phyloP scores from a whole-genome alignment of 164 flowering plant species.

The Nelumbo lutea region DNA sequence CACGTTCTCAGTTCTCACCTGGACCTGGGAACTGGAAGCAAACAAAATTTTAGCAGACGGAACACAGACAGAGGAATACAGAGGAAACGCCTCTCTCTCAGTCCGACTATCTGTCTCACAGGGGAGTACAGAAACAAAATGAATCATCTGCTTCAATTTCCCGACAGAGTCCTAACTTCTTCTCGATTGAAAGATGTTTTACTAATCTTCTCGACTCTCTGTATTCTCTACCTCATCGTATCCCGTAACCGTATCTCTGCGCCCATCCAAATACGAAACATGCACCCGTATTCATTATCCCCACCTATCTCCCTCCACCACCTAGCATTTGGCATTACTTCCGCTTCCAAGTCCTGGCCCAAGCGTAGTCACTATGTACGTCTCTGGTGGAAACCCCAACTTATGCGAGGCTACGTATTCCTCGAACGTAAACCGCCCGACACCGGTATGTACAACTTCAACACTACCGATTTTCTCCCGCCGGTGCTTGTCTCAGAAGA shows the following conservation, averaged over 20 bases:
- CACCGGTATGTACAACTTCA: neutral
- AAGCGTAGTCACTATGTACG: conserved; percentile 39
- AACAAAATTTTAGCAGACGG: too few relatives aligned
- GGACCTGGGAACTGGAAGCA: too few relatives aligned
- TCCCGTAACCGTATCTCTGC: conserved; percentile 13
- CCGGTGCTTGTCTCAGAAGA: conserved; percentile 43
- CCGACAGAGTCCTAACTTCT: conserved; percentile 5
- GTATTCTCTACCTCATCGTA: conserved; percentile 18
- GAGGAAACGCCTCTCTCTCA: too few relatives aligned
- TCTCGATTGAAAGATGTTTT: conserved; percentile 25
- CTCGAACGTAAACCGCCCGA: conserved; percentile 35
- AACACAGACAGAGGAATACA: too few relatives aligned
- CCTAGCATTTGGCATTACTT: conserved; percentile 67
- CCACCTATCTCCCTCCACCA: conserved; percentile 38
- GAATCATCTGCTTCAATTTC: too few relatives aligned
- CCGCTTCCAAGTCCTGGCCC: conserved; percentile 45
- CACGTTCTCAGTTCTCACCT: too few relatives aligned
- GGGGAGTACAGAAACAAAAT: too few relatives aligned
- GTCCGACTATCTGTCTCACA: too few relatives aligned
- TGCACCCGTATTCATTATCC: conserved; percentile 3
- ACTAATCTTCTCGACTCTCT: conserved; percentile 27
- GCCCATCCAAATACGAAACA: conserved; percentile 10
- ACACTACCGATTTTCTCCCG: conserved; percentile 23
- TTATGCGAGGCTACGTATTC: conserved; percentile 53
- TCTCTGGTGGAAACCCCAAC: conserved; percentile 52